phyloP scores from a whole-genome alignment of 179 eudicot species.

The Actinidia polygama region DNA sequence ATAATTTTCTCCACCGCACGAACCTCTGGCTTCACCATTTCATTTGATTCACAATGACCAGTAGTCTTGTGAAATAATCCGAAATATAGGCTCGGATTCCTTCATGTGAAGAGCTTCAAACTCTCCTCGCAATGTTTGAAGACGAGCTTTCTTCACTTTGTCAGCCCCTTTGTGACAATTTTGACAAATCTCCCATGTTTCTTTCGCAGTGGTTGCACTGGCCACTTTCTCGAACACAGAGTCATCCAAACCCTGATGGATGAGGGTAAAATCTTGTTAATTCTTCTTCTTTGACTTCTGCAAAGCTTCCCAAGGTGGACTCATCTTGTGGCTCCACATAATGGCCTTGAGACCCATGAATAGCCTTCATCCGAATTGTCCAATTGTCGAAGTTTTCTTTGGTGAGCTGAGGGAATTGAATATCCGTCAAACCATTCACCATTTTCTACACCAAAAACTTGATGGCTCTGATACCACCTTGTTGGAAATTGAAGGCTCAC shows the following conservation, averaged over 20 bases:
- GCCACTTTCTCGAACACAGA: background rate
- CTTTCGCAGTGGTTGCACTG: background rate
- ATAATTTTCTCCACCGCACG: constrained; percentile 12
- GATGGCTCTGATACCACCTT: background rate
- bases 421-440: background rate
- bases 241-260: constrained; percentile 14
- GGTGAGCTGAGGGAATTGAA: constrained; percentile 11
- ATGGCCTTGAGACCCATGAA: constrained; percentile 28
- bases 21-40: constrained; percentile 5
- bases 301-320: too few relatives aligned
- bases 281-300: constrained; percentile 16
- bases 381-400: constrained; percentile 24
- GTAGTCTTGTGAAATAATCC: constrained; percentile 1
- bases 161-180: background rate
- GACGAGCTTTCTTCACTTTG: background rate
- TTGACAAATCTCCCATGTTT: constrained; percentile 2
- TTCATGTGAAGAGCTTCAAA: constrained; percentile 5
- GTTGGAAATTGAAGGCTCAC: too few relatives aligned
- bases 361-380: constrained; percentile 16
- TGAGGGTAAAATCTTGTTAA: constrained; percentile 13
- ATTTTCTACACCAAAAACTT: background rate
- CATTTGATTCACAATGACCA: constrained; percentile 14
- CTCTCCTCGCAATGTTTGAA: constrained; percentile 4
- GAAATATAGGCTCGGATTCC: background rate
- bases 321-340: too few relatives aligned